Conservation (phyloP, 495 filamentous ascomycete genomes). For the Amorphotheca resinae region DNA sequence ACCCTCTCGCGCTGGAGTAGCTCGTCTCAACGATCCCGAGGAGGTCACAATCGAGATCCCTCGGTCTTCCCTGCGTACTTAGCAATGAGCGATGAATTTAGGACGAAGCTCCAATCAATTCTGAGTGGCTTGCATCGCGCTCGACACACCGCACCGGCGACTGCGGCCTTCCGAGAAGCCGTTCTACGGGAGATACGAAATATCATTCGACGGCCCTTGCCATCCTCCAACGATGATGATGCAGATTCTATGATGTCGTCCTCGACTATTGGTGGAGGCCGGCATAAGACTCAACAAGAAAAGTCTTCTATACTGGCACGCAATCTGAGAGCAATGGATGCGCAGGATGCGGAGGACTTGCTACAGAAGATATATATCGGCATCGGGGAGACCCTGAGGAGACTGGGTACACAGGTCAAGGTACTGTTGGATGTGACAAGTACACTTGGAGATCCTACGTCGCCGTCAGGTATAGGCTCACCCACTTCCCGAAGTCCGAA, state of each 20-base stretch:
- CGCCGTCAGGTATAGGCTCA: conserved; percentile 25
- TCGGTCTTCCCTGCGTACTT: conserved; percentile 66
- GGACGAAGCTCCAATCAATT: conserved; percentile 50
- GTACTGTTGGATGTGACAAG: conserved; percentile 92
- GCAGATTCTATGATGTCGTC: conserved; percentile 80
- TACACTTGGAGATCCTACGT: conserved; percentile 33
- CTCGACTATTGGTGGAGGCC: conserved; percentile 62
- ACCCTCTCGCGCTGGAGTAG: conserved; percentile 68
- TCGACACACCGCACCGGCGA: conserved; percentile 63
- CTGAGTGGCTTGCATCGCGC: conserved; percentile 70
- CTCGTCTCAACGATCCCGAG: conserved; percentile 40
- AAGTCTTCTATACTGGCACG: conserved; percentile 83
- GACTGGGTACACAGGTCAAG: conserved; percentile 84
- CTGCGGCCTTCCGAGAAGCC: conserved; percentile 76
- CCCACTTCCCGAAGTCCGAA: conserved; percentile 25
- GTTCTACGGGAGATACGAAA: conserved; percentile 77
- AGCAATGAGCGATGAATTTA: conserved; percentile 51
- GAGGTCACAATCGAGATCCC: conserved; percentile 49
- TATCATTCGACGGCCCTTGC: conserved; percentile 73
- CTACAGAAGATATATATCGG: conserved; percentile 71
- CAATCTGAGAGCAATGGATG: conserved; percentile 74
- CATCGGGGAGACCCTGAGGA: conserved; percentile 73
- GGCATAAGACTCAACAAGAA: conserved; percentile 66
- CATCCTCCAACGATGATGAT: conserved; percentile 87
- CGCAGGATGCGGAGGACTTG: conserved; percentile 77